Percentiles rank a stretch among this genome's conserved stretches.
phyloP scores from a whole-genome alignment of 257 asterid species.

The Salvia hispanica region DNA sequence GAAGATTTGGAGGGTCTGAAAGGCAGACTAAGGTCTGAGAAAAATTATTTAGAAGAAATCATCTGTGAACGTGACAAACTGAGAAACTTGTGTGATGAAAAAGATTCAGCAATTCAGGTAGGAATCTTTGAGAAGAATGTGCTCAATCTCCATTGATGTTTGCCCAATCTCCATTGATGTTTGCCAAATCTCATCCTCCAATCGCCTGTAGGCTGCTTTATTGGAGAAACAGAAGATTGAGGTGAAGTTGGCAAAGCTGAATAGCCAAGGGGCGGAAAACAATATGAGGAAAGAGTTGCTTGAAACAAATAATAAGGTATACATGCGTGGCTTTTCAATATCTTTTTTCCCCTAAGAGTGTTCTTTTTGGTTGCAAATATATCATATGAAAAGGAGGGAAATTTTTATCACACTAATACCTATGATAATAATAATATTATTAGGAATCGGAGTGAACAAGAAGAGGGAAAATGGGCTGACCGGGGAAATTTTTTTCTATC shows the following conservation, averaged over 20 bases:
- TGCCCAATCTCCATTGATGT: constrained; percentile 31
- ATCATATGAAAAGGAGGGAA: no score
- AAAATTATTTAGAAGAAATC: constrained; percentile 62
- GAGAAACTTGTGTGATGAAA: constrained; percentile 64
- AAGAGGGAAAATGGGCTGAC: no score
- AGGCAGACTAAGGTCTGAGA: constrained; percentile 64
- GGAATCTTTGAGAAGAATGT: constrained; percentile 23
- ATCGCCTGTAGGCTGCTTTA: constrained; percentile 53
- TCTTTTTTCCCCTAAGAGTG: constrained; percentile 12
- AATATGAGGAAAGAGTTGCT: constrained; percentile 62
- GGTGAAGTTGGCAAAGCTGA: constrained; percentile 63
- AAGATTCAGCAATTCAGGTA: constrained; percentile 83
- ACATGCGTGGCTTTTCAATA: constrained; percentile 10
- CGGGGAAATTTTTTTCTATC: no score
- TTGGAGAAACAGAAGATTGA: constrained; percentile 76
- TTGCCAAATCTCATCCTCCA: constrained; percentile 36
- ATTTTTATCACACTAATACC: no score
- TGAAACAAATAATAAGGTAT: constrained; percentile 83
- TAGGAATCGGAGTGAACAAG: no score
- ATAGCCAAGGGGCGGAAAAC: constrained; percentile 67
- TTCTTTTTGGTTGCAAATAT: not conserved
- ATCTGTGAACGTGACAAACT: constrained; percentile 66
- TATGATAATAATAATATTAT: no score
- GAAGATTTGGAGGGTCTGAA: constrained; percentile 71
- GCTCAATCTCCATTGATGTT: constrained; percentile 16